These are phyloP conservation scores for Biscutella laevigata DNA, from an alignment of 441 rosid species.

Conservation along the genomic window DNA sequence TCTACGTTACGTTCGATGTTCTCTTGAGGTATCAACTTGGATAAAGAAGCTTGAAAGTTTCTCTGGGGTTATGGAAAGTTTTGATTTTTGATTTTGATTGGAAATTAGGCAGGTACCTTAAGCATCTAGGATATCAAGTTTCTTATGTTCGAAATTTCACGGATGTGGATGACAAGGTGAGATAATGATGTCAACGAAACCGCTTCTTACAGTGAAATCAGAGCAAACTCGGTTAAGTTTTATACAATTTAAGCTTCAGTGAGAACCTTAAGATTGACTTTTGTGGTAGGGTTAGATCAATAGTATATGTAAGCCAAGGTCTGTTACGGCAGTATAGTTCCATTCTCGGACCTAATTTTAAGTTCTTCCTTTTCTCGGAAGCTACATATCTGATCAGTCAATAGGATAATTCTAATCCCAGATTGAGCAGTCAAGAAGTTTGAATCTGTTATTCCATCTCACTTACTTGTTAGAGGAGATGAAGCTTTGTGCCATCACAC, in stretches of 20 bases:
- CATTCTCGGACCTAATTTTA: neutral
- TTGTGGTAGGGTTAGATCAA: neutral
- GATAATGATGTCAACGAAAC: slow-evolving; percentile 9
- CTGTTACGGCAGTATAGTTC: neutral
- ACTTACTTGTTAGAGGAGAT: neutral
- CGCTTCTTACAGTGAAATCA: neutral
- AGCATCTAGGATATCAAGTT: slow-evolving; percentile 78
- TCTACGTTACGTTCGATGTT: slow-evolving; percentile 76
- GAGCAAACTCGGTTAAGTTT: neutral
- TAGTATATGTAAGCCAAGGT: neutral
- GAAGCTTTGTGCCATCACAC: neutral
- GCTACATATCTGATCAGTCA: neutral
- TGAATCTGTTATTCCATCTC: neutral
- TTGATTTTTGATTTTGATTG: slow-evolving; percentile 23
- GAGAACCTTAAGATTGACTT: neutral
- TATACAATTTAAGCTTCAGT: neutral
- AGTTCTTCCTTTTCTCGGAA: neutral
- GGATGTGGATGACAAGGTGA: slow-evolving; percentile 91
- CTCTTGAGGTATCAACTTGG: slow-evolving; percentile 45
- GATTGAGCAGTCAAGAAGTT: neutral
- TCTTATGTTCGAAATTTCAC: slow-evolving; percentile 84
- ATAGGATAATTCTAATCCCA: neutral
- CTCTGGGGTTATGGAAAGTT: slow-evolving; percentile 9
- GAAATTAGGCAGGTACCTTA: slow-evolving; percentile 77
- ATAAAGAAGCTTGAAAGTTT: neutral